Conservation (phyloP, 495 filamentous ascomycete genomes). For the Aspergillus haitiensis region DNA sequence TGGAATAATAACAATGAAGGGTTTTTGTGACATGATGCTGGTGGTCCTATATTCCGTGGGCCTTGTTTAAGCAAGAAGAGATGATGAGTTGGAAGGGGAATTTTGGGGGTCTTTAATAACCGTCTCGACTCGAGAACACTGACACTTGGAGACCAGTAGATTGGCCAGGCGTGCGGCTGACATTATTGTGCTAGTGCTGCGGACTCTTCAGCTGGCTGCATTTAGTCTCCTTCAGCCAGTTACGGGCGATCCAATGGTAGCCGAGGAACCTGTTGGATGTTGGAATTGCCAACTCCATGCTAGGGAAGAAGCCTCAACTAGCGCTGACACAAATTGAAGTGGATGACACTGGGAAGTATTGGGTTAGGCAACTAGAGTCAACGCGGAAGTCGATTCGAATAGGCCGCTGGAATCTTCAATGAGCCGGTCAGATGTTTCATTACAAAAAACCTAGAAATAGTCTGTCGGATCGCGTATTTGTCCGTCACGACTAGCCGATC, state of each 20-base stretch:
- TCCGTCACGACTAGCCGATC: no score
- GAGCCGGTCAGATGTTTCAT: not conserved
- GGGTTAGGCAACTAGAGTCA: not conserved
- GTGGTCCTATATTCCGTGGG: not conserved
- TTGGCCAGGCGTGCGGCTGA: not conserved
- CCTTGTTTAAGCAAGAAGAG: no score
- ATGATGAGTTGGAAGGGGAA: no score
- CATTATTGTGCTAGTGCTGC: not conserved
- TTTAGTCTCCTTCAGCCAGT: not conserved
- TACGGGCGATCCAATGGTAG: not conserved
- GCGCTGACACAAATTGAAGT: not conserved
- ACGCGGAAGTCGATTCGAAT: not conserved
- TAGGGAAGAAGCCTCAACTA: not conserved
- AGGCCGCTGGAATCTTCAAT: not conserved
- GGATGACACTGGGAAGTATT: no score
- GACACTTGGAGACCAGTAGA: not conserved
- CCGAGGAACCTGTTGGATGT: not conserved
- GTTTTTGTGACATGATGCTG: constrained; percentile 11
- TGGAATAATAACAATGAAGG: constrained; percentile 22
- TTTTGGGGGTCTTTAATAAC: not conserved
- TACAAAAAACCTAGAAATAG: no score
- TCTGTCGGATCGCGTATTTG: no score
- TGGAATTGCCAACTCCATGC: not conserved
- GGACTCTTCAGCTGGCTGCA: not conserved
- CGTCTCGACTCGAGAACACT: not conserved